Evolutionary conservation across 306 rosid genomes (phyloP), one percentile per base, ranked within the genome.

Genomic region (Begonia loranthoides): DNA sequence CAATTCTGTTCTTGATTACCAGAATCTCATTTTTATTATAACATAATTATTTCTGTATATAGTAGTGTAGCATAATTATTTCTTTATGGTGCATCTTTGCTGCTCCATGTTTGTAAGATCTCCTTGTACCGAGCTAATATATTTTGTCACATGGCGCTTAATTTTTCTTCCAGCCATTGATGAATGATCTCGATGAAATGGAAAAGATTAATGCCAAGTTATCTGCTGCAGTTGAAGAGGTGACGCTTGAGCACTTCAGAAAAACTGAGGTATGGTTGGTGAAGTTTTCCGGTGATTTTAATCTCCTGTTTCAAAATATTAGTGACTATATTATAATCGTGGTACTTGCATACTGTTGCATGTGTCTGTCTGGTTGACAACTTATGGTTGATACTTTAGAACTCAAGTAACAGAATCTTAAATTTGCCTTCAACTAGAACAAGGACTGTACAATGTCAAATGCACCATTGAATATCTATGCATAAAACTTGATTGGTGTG

Each of bases 181-280:
- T 85, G 97, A 90, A 90, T 76, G 97, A 90, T 78, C 95, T 90
- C 12, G 97, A 90, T 58, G 99, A 90, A 68, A 90, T 86, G 95
- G 99, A 90, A 64, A 90, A 86, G 78, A 76, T 82, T 33, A 90
- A 90, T 33, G 80, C 83, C 39, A 82, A 76, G 72, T 87, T 90
- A 65, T 76, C 99, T 38, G 76, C 85, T 68, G 83, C 95, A 9
- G 95, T 90, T 55, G 99, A 90, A 74, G 92, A 86, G 66, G 99
- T 86, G 78, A 86, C 95, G 9, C 70, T 78, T 39, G 99, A 90
- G 86, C 95, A 90, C 73, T 84, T 82, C 38, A 82, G 83, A 80
- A 86, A 90, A 68, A 90, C 78, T 46, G 99, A 82, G 95, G 99
- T 90, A 71, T 56, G 41, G 9, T 49, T 40, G 19, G 21, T 3